A percentile compares a stretch with the other conserved stretches of the same genome.
Conservation (phyloP, 176 grass and related monocot genomes). For the Areca catechu region DNA sequence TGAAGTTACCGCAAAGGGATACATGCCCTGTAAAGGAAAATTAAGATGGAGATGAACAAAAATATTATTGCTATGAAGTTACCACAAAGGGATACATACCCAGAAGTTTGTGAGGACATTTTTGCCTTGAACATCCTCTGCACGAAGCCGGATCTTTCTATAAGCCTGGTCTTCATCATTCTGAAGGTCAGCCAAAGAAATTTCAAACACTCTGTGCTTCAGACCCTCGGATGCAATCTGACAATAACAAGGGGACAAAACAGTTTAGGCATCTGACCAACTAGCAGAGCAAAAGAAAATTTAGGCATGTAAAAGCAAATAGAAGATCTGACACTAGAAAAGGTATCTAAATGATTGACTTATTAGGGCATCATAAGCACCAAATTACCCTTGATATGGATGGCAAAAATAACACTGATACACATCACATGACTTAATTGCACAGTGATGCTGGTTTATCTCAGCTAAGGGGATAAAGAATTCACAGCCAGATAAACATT, state of each 20-base stretch:
- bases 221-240: slow-evolving; percentile 78
- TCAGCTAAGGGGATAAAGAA: no score
- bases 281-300: background rate
- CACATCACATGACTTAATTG: no score
- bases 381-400: no score
- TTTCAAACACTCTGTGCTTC: slow-evolving; percentile 78
- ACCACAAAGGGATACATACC: slow-evolving; percentile 22
- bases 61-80: background rate
- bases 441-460: no score
- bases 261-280: background rate
- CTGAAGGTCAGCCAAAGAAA: slow-evolving; percentile 63
- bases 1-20: no score
- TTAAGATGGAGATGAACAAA: background rate
- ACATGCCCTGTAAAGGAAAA: slow-evolving; percentile 36
- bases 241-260: slow-evolving; percentile 1
- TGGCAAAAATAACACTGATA: no score
- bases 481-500: no score
- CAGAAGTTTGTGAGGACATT: slow-evolving; percentile 82
- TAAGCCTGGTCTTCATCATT: slow-evolving; percentile 67
- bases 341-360: no score
- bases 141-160: slow-evolving; percentile 69
- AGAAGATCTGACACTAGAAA: no score
- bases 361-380: no score
- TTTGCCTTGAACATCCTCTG: slow-evolving; percentile 60
- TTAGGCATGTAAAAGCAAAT: background rate